Evolutionary conservation across 208 protist genomes (phyloP).

Genomic region (Crithidia brevicula): DNA sequence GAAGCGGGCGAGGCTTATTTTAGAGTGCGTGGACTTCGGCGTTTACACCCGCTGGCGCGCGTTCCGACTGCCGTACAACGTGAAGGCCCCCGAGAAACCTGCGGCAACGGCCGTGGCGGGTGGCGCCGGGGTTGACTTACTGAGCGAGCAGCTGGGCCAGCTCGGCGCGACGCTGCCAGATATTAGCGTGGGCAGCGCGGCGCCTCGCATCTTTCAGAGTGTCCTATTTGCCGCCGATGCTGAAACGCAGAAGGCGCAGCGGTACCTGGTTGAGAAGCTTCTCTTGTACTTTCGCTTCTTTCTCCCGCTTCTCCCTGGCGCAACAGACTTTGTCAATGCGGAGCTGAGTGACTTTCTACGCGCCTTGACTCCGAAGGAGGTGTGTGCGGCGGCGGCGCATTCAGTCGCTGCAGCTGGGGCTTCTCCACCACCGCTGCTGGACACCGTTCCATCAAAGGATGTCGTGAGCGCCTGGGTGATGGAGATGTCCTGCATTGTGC

Average conservation of each 20-base stretch:
- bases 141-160: conserved; percentile 38
- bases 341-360: conserved; percentile 49
- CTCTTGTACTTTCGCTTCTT: conserved; percentile 62
- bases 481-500: conserved; percentile 45
- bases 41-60: conserved; percentile 88
- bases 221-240: conserved; percentile 26
- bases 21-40: conserved; percentile 76
- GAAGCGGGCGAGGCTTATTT: conserved; percentile 20
- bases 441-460: background rate
- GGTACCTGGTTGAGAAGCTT: conserved; percentile 45
- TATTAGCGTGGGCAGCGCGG: conserved; percentile 30
- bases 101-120: conserved; percentile 22
- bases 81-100: conserved; percentile 52
- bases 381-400: conserved; percentile 4
- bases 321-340: conserved; percentile 37
- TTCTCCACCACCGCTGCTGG: background rate
- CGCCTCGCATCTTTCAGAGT: conserved; percentile 27
- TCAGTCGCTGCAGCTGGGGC: background rate
- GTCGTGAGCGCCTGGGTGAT: conserved; percentile 37
- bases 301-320: conserved; percentile 64
- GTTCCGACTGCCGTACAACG: conserved; percentile 87
- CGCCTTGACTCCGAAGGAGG: conserved; percentile 15
- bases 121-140: conserved; percentile 60
- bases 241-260: conserved; percentile 31
- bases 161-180: conserved; percentile 32